Evolutionary conservation across 2,329 filamentous ascomycete genomes (phyloP), one percentile per base, ranked within the genome.

Genomic region (Coniella vitis): DNA sequence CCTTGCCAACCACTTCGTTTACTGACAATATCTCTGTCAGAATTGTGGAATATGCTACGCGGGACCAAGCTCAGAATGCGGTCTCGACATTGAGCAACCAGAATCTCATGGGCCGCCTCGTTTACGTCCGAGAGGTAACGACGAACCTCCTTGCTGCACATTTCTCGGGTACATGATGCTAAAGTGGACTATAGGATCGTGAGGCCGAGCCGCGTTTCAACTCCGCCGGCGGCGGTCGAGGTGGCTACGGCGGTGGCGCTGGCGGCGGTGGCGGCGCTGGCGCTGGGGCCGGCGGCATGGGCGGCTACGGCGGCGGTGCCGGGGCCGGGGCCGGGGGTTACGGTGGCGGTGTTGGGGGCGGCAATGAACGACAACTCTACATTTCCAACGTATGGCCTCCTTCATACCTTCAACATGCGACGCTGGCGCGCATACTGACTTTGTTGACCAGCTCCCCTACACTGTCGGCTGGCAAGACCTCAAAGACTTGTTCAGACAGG

Each of bases 11-110:
- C 54, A 25, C 47, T 19, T 16, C 45, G 49, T 66, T 75, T 56
- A 72, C 56, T 50, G 56, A 36, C 16, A 36, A 21, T 32, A 3
- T 2, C 16, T 14, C 17, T 12, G 31, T 4, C 58, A 95, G 90
- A 78, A 98, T 98, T 88, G 93, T 98, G 85, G 93, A 98, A 86
- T 98, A 98, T 84, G 90, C 90, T 70, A 96, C 91, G 64, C 88
- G 90, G 83, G 93, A 98, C 66, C 90, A 98, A 86, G 93, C 93
- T 67, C 93, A 97, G 72, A 86, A 89, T 70, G 93, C 93, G 65
- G 93, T 98, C 74, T 85, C 87, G 70, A 93, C 90, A 66, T 87
- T 98, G 72, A 96, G 90, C 81, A 98, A 98, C 76, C 91, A 96
- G 72, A 96, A 94, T 69, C 78, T 98, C 54, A 97, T 97, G 91